Percentiles rank a stretch among this genome's conserved stretches.
phyloP scores from a whole-genome alignment of 257 asterid genomes.

The Vinca minor region DNA sequence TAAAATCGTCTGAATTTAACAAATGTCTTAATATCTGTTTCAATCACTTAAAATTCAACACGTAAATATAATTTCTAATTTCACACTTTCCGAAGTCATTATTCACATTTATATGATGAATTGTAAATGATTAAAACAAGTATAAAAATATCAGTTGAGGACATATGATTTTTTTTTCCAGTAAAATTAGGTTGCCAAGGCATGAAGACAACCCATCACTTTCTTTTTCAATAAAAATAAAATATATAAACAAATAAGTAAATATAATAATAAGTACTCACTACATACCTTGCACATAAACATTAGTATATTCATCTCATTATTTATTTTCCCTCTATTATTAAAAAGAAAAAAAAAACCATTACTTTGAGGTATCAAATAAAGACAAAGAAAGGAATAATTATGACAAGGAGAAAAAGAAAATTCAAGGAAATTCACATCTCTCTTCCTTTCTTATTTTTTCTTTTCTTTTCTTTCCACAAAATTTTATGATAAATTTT shows the following conservation, averaged over 20 bases:
- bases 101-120: no score
- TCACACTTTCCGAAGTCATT: no score
- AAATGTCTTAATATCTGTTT: no score
- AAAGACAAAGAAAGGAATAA: conserved; percentile 37
- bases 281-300: conserved; percentile 18
- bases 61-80: no score
- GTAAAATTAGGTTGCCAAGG: conserved; percentile 90
- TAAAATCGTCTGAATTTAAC: no score
- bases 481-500: not conserved
- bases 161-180: no score
- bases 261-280: not conserved
- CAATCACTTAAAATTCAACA: no score
- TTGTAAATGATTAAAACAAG: no score
- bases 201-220: conserved; percentile 12
- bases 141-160: no score
- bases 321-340: conserved; percentile 18
- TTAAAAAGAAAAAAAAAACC: no score
- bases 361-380: conserved; percentile 26
- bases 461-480: not conserved
- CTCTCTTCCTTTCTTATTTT: no score
- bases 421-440: conserved; percentile 14
- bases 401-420: conserved; percentile 15
- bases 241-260: not conserved
- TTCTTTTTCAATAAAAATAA: not conserved
- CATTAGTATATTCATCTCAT: conserved; percentile 25